Percentiles rank a stretch among this genome's conserved stretches.
phyloP scores from a whole-genome alignment of 768 basidiomycete genomes.

The Astraeus odoratus region DNA sequence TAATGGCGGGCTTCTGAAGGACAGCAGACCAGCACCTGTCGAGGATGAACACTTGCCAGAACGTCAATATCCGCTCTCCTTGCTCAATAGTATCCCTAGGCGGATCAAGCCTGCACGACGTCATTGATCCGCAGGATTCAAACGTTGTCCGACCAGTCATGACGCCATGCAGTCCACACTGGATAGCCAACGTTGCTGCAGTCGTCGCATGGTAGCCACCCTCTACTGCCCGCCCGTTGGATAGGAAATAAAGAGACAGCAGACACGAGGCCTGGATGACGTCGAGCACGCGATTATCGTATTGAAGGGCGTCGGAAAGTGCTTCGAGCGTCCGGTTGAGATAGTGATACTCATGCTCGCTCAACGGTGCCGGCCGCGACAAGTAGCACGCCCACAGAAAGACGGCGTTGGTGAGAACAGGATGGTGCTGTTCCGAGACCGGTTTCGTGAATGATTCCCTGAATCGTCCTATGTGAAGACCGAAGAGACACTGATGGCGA shows the following conservation, averaged over 20 bases:
- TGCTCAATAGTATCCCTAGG: conserved; percentile 53
- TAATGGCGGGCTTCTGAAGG: conserved; percentile 57
- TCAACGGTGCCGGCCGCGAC: conserved; percentile 62
- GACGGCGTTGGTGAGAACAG: conserved; percentile 72
- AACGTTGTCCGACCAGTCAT: conserved; percentile 27
- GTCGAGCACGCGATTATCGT: conserved; percentile 52
- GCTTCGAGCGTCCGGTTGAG: conserved; percentile 56
- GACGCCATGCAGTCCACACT: conserved; percentile 59
- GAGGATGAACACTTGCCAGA: conserved; percentile 80
- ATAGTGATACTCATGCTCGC: conserved; percentile 68
- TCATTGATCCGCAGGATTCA: conserved; percentile 29
- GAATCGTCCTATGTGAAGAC: conserved; percentile 59
- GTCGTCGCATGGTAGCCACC: conserved; percentile 73
- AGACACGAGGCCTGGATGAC: conserved; percentile 73
- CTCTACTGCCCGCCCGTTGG: conserved; percentile 71
- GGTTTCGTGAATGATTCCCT: conserved; percentile 53
- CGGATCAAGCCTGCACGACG: conserved; percentile 45
- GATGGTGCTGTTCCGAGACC: conserved; percentile 57
- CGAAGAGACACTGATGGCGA: conserved; percentile 67
- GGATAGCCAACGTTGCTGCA: conserved; percentile 65
- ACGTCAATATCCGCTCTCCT: conserved; percentile 66
- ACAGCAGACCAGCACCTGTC: conserved; percentile 79
- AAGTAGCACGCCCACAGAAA: conserved; percentile 82
- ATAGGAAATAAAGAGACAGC: conserved; percentile 67
- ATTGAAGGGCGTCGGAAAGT: conserved; percentile 56